Base-by-base conservation (phyloP, 2,329 filamentous ascomycete genomes). In the Chrysosporium queenslandicum region DNA sequence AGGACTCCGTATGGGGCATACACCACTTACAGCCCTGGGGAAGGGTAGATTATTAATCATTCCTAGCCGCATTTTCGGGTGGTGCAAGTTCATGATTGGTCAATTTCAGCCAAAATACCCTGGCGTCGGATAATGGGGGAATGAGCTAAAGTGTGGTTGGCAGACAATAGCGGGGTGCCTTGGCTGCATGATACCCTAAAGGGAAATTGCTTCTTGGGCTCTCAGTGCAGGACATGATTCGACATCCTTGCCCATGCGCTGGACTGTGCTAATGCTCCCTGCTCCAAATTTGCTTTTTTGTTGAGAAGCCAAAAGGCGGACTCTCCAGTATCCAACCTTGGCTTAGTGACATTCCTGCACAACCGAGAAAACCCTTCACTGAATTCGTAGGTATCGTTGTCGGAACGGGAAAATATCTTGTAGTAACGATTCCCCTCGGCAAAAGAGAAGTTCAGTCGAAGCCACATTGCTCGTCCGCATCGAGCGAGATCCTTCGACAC, bases 191-290 rank as follows among this genome's bases (percentile, higher is more conserved):
- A 50, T 50, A n/a, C 47, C 39, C 4, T 18, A 50, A 50, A 25
- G 27, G 48, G 48, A 50, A 50, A 50, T 50, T 50, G 48, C 48
- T 50, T 42, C 39, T 43, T 32, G 16, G 40, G 48, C 30, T 23
- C 37, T 50, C 20, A 50, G 16, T 50, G 48, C 46, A 36, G n/a
- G 39, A 27, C 6, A 27, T 14, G 9, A 5, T 11, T 16, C 5
- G 18, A 27, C 30, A 50, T 36, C 48, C 48, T 29, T 36, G 48
- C 29, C n/a, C 11, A 16, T 43, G 39, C 20, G 18, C 40, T 50
- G 48, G 37, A 29, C 46, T 30, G 27, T 27, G 46, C 46, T 27
- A 25, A 43, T 39, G n/a, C 29, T 32, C 12, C 48, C 27, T 29
- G 37, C 36, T 39, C 23, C 3, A 32, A 41, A 18, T 29, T 40